Percentiles rank a stretch among this genome's conserved stretches.
Conservation (phyloP, 495 filamentous ascomycete species). For the Xylaria flabelliformis region DNA sequence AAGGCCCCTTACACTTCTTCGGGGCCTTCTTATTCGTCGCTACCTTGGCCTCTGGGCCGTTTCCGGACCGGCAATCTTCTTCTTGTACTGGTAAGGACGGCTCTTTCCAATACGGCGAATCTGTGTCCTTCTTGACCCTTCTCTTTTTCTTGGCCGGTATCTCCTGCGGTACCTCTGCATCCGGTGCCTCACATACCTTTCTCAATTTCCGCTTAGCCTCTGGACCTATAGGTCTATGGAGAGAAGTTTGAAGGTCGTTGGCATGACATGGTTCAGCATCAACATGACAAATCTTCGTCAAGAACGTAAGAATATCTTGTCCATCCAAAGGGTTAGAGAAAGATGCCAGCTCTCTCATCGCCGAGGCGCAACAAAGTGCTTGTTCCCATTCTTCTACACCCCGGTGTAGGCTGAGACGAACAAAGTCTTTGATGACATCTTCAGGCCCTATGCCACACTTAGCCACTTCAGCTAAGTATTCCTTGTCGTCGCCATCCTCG, state of each 20-base stretch:
- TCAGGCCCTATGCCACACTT: constrained; percentile 30
- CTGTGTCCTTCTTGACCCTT: background rate
- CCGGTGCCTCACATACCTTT: constrained; percentile 4
- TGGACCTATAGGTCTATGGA: background rate
- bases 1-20: background rate
- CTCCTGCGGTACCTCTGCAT: background rate
- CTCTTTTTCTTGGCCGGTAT: background rate
- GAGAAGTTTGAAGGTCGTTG: background rate
- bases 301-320: constrained; percentile 33
- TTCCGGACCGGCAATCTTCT: background rate
- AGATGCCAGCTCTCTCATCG: constrained; percentile 33
- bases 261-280: background rate
- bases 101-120: constrained; percentile 18
- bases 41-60: background rate
- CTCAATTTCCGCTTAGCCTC: constrained; percentile 14
- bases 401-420: constrained; percentile 35
- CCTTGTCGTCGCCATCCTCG: constrained; percentile 30
- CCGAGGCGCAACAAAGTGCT: constrained; percentile 39
- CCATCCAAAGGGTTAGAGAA: constrained; percentile 33
- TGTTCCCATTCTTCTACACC: constrained; percentile 45
- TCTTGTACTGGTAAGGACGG: background rate
- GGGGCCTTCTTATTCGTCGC: background rate
- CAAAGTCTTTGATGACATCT: constrained; percentile 37
- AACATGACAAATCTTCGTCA: constrained; percentile 23
- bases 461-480: constrained; percentile 37